Percentiles rank a stretch among this genome's conserved stretches.
These are phyloP conservation scores for Chlorociboria aeruginascens DNA, from an alignment of 495 filamentous ascomycete species.

Conservation along the genomic window DNA sequence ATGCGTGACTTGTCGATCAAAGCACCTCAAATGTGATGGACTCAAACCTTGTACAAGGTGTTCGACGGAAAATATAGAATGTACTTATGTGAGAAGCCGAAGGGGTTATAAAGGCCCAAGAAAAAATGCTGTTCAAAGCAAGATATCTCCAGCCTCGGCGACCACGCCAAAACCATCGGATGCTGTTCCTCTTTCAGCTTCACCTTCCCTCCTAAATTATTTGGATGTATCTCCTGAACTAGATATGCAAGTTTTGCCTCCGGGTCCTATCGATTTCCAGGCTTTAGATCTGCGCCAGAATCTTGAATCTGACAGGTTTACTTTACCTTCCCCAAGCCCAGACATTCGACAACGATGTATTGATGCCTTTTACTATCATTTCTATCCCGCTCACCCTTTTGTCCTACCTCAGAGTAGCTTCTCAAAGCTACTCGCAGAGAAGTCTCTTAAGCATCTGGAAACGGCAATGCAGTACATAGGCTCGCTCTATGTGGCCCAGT, in stretches of 20 bases:
- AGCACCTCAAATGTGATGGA: slow-evolving; percentile 20
- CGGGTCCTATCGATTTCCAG: slow-evolving; percentile 8
- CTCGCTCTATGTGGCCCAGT: slow-evolving; percentile 44
- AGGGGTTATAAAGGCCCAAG: slow-evolving; percentile 19
- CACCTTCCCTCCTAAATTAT: slow-evolving; percentile 9
- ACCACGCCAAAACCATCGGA: background rate
- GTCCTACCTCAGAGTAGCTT: slow-evolving; percentile 38
- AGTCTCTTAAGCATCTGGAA: slow-evolving; percentile 31
- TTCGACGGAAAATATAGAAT: slow-evolving; percentile 16
- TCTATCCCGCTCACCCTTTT: slow-evolving; percentile 60
- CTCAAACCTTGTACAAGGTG: slow-evolving; percentile 16
- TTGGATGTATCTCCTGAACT: slow-evolving; percentile 14
- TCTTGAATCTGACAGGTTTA: slow-evolving; percentile 13
- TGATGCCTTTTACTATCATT: slow-evolving; percentile 48
- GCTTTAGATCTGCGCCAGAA: slow-evolving; percentile 8
- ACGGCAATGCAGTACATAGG: slow-evolving; percentile 62
- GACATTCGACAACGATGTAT: slow-evolving; percentile 28
- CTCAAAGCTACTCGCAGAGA: slow-evolving; percentile 31
- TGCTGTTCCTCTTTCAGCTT: background rate
- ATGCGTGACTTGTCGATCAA: slow-evolving; percentile 16
- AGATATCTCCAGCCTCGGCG: background rate
- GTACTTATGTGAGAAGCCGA: slow-evolving; percentile 14
- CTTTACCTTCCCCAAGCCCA: slow-evolving; percentile 2
- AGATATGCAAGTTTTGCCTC: slow-evolving; percentile 8
- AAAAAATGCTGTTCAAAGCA: slow-evolving; percentile 10